Evolutionary conservation across 805 yeast species (phyloP), one percentile per base, ranked within the genome.

Genomic region (Tetrapisispora arboricola): DNA sequence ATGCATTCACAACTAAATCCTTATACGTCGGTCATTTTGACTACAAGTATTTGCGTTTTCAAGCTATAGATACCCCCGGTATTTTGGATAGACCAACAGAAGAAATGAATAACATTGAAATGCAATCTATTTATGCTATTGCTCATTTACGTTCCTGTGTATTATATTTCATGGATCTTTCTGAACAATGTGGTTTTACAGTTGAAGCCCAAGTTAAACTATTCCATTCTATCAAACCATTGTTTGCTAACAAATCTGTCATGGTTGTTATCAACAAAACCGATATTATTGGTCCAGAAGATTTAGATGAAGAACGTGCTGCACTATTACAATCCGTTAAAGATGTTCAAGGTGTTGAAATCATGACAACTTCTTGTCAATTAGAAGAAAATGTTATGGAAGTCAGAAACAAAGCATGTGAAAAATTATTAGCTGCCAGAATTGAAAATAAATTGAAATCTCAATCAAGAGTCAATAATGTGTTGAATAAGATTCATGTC

Each of bases 61-160:
- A 92, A 71, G 98, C 97, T 42, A 92, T 92, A 60, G 99, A 92
- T 67, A 92, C 98, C 29, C 98, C 99, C 26, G 99, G 99, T 71
- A 88, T 92, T 57, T 72, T 92, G 63, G 99, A 92, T 67, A 80
- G 97, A 65, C 98, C 98, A 45, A 87, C 96, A 34, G 99, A 92
- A 66, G 98, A 92, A 63, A 92, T 92, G 99, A 92, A 92, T 72
- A 92, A 92, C 67, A 92, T 92, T 65, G 99, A 92, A 71, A 92
- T 92, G 98, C 99, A 92, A 71, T 84, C 95, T 38, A 92, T 92
- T 58, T 92, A 92, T 58, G 98, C 98, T 47, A 87, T 92, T 72
- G 98, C 98, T 26, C 98, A 92, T 67, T 76, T 92, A 65, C 78
- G 97, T 63, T 88, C 97, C 22, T 85, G 96, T 64, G 95, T 92